phyloP scores from a whole-genome alignment of 495 filamentous ascomycete genomes.

The Aspergillus incahuasiensis region DNA sequence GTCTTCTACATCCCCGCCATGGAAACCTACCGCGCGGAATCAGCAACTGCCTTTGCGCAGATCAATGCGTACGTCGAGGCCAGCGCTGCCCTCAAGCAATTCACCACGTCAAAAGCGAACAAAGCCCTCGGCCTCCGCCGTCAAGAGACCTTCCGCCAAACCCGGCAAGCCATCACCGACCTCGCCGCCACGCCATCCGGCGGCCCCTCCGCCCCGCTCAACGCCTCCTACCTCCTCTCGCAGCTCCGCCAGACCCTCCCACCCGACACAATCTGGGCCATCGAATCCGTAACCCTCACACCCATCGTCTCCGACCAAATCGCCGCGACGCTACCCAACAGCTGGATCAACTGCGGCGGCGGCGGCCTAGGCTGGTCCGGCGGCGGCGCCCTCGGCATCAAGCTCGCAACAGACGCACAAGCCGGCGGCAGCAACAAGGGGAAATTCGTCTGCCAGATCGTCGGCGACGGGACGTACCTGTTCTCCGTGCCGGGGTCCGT shows the following conservation, averaged over 20 bases:
- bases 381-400: conserved; percentile 81
- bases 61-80: conserved; percentile 55
- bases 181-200: conserved; percentile 49
- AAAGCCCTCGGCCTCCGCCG: conserved; percentile 52
- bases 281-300: conserved; percentile 88
- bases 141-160: conserved; percentile 53
- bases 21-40: conserved; percentile 71
- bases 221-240: conserved; percentile 63
- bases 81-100: conserved; percentile 40
- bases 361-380: conserved; percentile 96
- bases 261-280: conserved; percentile 71
- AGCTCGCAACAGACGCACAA: conserved; percentile 68
- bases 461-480: conserved; percentile 88
- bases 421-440: conserved; percentile 56
- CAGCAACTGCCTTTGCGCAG: conserved; percentile 66
- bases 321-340: conserved; percentile 68
- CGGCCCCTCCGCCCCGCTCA: conserved; percentile 59
- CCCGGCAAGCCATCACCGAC: conserved; percentile 53
- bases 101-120: conserved; percentile 41
- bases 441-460: conserved; percentile 88
- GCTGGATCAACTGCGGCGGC: conserved; percentile 91
- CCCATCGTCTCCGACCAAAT: conserved; percentile 74
- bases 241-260: conserved; percentile 63
- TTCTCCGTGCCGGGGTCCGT: conserved; percentile 86
- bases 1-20: conserved; percentile 73